Base-by-base conservation (phyloP, 139 green algal species). In the Haematococcus lacustris region DNA sequence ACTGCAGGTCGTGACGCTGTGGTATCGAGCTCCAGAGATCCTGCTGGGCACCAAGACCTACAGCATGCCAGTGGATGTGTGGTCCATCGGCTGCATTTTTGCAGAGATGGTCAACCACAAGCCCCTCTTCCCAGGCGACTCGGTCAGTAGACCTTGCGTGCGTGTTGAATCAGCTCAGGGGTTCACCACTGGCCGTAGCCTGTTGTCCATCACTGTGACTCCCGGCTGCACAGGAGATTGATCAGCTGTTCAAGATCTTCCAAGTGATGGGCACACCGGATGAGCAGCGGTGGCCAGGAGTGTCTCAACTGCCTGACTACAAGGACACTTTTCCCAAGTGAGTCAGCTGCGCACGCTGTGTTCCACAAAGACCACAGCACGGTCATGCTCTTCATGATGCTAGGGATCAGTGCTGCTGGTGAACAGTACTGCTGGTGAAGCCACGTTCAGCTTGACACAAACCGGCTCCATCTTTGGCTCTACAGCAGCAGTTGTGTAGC, bases 61-160 rank as follows among this genome's bases (percentile, higher is more conserved):
- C 86, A 90, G 85, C 40, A 96, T 90, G 2, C 91, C 92, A 0
- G 95, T 99, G n/a, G 95, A 99, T 76, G 86, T 99, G 7, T 99
- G 95, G 95, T 93, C 83, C 71, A 92, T 97, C 32, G 94, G 93
- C 51, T 98, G 94, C 89, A 98, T 98, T 57, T 97, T 98, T 83
- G 93, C 91, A 34, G 94, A 98, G 82, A 96, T 98, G 90, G 76
- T 94, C n/a, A 93, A 85, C 75, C 76, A 85, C 60, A 66, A 81
- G 64, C 88, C 90, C 4, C 81, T 94, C 0, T 96, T 96, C 68
- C 86, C 84, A 9, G 90, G 90, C 1, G 87, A 94, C 71, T 86
- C 81, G 68, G 81, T 86, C 38, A 60, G 81, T 39, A 26, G 26
- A 21, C 13, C 9, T 53, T 53, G 43, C 17, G 43, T n/a, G n/a